These are phyloP conservation scores for Euphrasia arctica DNA, from an alignment of 305 asterid species.

Conservation along the genomic window DNA sequence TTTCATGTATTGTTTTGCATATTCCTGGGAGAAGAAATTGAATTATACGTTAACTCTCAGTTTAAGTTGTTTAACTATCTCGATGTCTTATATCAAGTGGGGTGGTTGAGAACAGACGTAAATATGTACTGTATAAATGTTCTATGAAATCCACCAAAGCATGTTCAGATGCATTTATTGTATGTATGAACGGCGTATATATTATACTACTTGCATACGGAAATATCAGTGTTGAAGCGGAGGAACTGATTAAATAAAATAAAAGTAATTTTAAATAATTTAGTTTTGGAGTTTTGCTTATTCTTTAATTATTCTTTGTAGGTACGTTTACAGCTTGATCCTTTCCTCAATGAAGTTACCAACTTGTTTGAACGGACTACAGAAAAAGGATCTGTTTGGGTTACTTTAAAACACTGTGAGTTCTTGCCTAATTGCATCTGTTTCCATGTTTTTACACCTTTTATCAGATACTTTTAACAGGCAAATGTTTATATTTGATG, in stretches of 20 bases:
- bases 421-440: constrained; percentile 20
- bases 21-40: too few relatives aligned
- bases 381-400: constrained; percentile 91
- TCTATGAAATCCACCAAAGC: not conserved
- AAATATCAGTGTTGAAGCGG: not conserved
- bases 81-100: too few relatives aligned
- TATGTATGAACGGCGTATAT: not conserved
- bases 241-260: not conserved
- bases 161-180: not conserved
- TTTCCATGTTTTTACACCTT: constrained; percentile 9
- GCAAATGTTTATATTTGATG: constrained; percentile 9
- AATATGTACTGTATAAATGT: too few relatives aligned
- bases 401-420: constrained; percentile 81
- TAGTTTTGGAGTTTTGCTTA: constrained; percentile 1
- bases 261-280: too few relatives aligned
- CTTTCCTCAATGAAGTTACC: constrained; percentile 80
- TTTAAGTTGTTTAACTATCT: too few relatives aligned
- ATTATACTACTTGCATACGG: not conserved
- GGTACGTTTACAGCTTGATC: constrained; percentile 86
- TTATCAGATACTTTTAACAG: not conserved
- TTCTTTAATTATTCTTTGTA: constrained; percentile 24
- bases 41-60: too few relatives aligned
- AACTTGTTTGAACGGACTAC: constrained; percentile 82
- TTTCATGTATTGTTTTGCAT: too few relatives aligned
- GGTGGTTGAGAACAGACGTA: too few relatives aligned